Evolutionary conservation across 1,284 basidiomycete species (phyloP), one percentile per base, ranked within the genome.

Genomic region (Apiotrichum siamense): DNA sequence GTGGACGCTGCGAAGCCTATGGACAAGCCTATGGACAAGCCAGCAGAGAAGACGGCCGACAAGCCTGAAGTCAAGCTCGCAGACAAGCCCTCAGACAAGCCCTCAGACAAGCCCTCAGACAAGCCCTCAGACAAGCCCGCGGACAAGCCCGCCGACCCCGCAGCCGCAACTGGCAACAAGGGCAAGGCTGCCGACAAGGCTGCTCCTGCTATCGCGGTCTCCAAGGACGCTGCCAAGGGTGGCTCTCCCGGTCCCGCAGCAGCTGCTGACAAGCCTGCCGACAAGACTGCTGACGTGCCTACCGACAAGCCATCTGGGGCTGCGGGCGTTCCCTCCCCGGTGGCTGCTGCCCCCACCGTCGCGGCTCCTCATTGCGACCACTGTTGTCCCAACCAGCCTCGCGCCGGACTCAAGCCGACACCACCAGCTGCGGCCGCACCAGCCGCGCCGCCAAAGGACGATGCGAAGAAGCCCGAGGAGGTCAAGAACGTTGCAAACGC

Each of bases 361-460:
- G 33, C 29, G 29, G 9, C 7, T 13, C 24, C 33, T 3, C 54
- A 56, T 44, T 57, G 55, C 47, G 47, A 46, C 24, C 47, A 53
- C 41, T 57, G 55, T 33, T 53, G 55, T 15, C 47, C 54, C 7
- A 49, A 56, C 47, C 38, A 49, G 5, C 43, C 47, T 4, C 49
- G 54, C 12, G 11, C 25, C 1, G 45, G 33, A 5, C 42, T 45
- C 17, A 10, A 33, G 10, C n/a, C 24, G 13, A 4, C 37, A 20
- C 29, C 24, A 1, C 21, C 52, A 11, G n/a, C 40, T 29, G 17
- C 3, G 24, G 38, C 21, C 15, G 13, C 33, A 7, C 20, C 37
- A 2, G 38, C 36, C n/a, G 10, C 38, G 11, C 24, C 7, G 5
- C 18, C 23, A 7, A 21, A 7, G 7, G 35, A 37, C 20, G 18